These are phyloP conservation scores for Pythium periplocum DNA, from an alignment of 352 stramenopile species.

Conservation along the genomic window DNA sequence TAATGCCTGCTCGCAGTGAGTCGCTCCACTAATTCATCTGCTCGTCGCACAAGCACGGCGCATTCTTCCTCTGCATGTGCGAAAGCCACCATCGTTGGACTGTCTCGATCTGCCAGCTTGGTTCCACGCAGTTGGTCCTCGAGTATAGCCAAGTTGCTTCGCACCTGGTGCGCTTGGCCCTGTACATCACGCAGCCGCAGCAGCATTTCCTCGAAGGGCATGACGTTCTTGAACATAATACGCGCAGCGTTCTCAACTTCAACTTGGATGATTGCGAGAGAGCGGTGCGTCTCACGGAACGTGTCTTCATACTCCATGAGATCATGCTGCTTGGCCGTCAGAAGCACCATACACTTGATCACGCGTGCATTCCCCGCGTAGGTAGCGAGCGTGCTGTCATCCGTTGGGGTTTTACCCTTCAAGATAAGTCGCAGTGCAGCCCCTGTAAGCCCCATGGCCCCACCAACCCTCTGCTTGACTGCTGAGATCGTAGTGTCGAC, in stretches of 20 bases:
- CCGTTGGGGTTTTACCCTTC: conserved; percentile 51
- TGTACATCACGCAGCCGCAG: conserved; percentile 36
- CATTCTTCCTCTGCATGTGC: conserved; percentile 8
- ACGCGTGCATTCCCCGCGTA: conserved; percentile 14
- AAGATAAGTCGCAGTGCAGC: conserved; percentile 47
- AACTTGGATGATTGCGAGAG: conserved; percentile 36
- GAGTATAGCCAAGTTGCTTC: conserved; percentile 43
- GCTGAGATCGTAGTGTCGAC: conserved; percentile 21
- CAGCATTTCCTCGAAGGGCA: conserved; percentile 38
- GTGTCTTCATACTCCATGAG: conserved; percentile 59
- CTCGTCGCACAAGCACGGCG: conserved; percentile 1
- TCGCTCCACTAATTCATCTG: conserved; percentile 7
- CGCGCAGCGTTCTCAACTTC: conserved; percentile 25
- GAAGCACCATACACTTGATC: conserved; percentile 70
- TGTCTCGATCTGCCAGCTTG: conserved; percentile 8
- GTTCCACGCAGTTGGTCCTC: conserved; percentile 32
- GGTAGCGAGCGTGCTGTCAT: conserved; percentile 24
- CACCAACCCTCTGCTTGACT: conserved; percentile 46
- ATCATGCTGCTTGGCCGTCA: conserved; percentile 53
- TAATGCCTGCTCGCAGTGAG: conserved; percentile 5
- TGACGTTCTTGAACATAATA: conserved; percentile 51
- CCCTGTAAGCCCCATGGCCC: conserved; percentile 33
- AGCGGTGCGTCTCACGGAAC: conserved; percentile 56
- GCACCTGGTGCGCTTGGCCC: conserved; percentile 29
- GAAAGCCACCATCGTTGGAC: conserved; percentile 10